phyloP scores from a whole-genome alignment of 352 stramenopile species.

The Globisporangium spinosum region DNA sequence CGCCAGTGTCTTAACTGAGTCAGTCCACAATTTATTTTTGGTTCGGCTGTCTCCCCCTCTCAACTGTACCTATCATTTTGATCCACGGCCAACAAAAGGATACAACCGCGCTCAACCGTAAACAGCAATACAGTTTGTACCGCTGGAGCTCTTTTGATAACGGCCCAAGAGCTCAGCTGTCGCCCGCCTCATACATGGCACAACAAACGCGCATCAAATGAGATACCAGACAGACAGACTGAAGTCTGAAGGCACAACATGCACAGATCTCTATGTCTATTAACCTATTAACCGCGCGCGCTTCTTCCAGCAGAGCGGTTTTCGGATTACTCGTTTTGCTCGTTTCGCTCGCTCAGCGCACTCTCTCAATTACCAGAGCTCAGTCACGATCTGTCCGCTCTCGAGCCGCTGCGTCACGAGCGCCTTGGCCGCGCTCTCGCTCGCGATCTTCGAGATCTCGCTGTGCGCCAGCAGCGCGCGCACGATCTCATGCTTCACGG shows the following conservation, averaged over 20 bases:
- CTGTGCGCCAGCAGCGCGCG: constrained; percentile 42
- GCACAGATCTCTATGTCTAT: not conserved
- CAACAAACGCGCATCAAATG: not conserved
- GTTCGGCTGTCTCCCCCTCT: not conserved
- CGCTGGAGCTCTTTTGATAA: too few relatives aligned
- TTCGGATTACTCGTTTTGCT: not conserved
- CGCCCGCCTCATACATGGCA: not conserved
- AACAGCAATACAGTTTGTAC: too few relatives aligned
- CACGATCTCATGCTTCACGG: constrained; percentile 63
- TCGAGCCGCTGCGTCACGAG: constrained; percentile 44
- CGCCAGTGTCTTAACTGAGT: not conserved
- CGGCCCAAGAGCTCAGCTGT: too few relatives aligned
- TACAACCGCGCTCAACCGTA: not conserved
- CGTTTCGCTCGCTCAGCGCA: not conserved
- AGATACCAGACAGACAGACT: too few relatives aligned
- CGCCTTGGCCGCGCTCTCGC: constrained; percentile 38
- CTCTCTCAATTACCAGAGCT: constrained; percentile 55
- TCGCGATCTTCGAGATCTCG: constrained; percentile 27
- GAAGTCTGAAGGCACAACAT: not conserved
- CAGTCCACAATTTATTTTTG: not conserved
- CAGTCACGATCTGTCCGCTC: constrained; percentile 49
- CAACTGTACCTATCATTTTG: constrained; percentile 1
- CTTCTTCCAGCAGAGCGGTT: not conserved
- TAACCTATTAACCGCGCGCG: constrained; percentile 6
- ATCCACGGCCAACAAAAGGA: not conserved